Evolutionary conservation across 352 stramenopile species (phyloP), one percentile per base, ranked within the genome.

Genomic region (Phytophthora constricta): DNA sequence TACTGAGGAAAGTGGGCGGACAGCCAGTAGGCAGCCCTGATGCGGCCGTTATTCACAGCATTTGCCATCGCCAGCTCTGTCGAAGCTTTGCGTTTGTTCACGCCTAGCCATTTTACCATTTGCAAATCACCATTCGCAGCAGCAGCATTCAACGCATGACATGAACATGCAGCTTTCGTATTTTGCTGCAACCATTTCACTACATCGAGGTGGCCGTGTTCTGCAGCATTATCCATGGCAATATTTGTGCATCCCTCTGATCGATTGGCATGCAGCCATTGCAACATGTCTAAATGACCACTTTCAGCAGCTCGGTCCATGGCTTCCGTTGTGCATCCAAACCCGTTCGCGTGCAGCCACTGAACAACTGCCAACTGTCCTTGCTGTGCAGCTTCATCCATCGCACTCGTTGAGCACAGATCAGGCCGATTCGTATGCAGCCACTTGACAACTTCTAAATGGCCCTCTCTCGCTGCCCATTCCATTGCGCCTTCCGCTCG

Each of bases 141-240:
- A 45, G 37, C 37, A 14, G 37, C 37, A 45, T 45, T 45, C 37
- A 45, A 19, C 37, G 37, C 37, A 14, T 45, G 37, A 19, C 16
- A 19, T 5, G 37, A 45, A 45, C 37, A 45, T 17, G 28, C 46
- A 23, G 47, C 31, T 2, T 0, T 39, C 10, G 33, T 27, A 25
- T 51, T 45, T 2, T n/a, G 9, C 14, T 64, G 45, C 5, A 64
- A 45, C 45, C 57, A 64, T 64, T 25, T 41, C 22, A 57, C 22
- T 4, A 64, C 23, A 17, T 64, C 46, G 10, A 64, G 11, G 39
- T 57, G 45, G 3, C 46, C 46, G 11, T 64, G 56, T 8, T 22
- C 2, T 20, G 41, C 41, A 23, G 41, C 41, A 5, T 22, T 47
- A 17, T 47, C 16, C 41, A 47, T 47, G 2, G 41, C 41, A 10